Conservation (phyloP, 2,329 filamentous ascomycete species). For the Dothistroma septosporum region DNA sequence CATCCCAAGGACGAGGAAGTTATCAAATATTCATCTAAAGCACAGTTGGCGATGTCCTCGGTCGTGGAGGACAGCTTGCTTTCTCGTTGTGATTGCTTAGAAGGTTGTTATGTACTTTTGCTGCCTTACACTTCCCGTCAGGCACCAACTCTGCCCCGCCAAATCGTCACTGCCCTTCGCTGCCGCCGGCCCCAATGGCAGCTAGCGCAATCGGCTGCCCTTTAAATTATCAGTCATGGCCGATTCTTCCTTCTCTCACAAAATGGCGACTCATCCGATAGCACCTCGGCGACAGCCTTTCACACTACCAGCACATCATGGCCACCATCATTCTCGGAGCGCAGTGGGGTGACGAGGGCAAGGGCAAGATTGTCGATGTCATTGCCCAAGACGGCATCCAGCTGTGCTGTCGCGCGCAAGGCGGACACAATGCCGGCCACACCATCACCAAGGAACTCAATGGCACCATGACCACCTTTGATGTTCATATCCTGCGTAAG, state of each 20-base stretch:
- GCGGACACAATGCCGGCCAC: slow-evolving; percentile 59
- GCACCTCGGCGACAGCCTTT: slow-evolving; percentile 3
- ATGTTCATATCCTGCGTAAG: slow-evolving; percentile 55
- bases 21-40: not conserved
- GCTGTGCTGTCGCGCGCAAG: slow-evolving; percentile 56
- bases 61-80: not conserved
- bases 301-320: slow-evolving; percentile 24
- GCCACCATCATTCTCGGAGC: slow-evolving; percentile 57
- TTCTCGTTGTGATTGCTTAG: not conserved
- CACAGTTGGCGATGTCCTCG: not conserved
- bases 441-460: slow-evolving; percentile 40
- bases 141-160: not conserved
- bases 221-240: slow-evolving; percentile 4
- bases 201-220: not conserved
- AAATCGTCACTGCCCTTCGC: not conserved
- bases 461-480: slow-evolving; percentile 40
- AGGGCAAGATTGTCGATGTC: slow-evolving; percentile 56
- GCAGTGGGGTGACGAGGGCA: slow-evolving; percentile 59
- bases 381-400: slow-evolving; percentile 43
- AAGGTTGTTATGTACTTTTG: not conserved
- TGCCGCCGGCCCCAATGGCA: not conserved
- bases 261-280: slow-evolving; percentile 22
- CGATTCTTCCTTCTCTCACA: slow-evolving; percentile 14
- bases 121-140: not conserved
- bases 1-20: not conserved